Evolutionary conservation across 176 grass and related monocot genomes (phyloP), one percentile per base, ranked within the genome.

Genomic region (Coix lacrymajobi): DNA sequence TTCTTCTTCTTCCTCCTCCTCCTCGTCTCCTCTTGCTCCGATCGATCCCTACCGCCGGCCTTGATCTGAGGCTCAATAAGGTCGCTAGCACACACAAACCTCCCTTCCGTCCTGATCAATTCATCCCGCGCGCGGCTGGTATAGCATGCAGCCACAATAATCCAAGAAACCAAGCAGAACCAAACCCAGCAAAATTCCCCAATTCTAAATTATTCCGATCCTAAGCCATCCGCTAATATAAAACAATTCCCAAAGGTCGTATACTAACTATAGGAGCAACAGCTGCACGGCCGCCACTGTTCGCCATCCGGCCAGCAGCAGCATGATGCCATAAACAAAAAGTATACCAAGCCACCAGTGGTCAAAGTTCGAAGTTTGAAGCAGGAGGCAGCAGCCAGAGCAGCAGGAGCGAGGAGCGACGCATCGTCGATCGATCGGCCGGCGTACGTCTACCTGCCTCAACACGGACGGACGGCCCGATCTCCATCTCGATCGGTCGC

Each of bases 191-290:
- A 75, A 75, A 62, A 62, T 62, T 62, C 60, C 26, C 60, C 60
- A 62, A 60, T 80, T 84, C 75, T 88, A 80, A 84, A 88, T 75
- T 84, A 84, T 84, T 39, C 76, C 61, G 31, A 71, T 66, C 68
- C 68, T 51, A 66, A 26, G 34, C 57, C 56, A 72, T 72, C 81
- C 57, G 43, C n/a, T 67, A 30, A 73, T 71, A 71, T 81, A 89
- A 81, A 72, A 66, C 69, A 78, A 82, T 74, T 64, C 72, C 64
- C 65, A 40, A 40, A 37, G 76, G 61, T 85, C 65, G 66, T 81
- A 81, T 65, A 78, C 71, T 85, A 81, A 75, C 77, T 76, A 62
- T 51, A 81, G n/a, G n/a, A n/a, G 51, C 52, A 76, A 62, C 83
- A 77, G 4, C 43, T 25, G 25, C 33, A 40, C n/a, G n/a, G n/a